A percentile compares a stretch with the other conserved stretches of the same genome.
Evolutionary conservation across 192 early-diverging fungal genomes (phyloP).

Genomic region (Chytriomyces confervae): DNA sequence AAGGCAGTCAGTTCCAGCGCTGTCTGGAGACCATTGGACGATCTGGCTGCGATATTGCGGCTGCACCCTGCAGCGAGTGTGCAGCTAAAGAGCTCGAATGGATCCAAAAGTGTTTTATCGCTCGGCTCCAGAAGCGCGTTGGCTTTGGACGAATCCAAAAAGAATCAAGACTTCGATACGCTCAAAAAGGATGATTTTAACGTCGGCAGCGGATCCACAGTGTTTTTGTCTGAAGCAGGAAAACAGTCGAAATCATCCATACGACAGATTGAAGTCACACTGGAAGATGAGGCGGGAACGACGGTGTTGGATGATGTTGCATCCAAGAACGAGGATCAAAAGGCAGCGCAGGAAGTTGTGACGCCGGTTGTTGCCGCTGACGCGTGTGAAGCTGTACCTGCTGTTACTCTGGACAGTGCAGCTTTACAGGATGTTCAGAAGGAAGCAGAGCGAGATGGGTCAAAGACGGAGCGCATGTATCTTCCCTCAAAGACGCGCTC

Average conservation of each 20-base stretch:
- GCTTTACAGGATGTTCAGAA: background rate
- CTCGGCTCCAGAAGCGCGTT: background rate
- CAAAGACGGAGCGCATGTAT: background rate
- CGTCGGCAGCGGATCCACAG: too few relatives aligned
- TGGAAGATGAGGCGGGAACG: background rate
- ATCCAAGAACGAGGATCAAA: background rate
- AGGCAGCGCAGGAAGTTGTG: background rate
- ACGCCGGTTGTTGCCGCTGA: too few relatives aligned
- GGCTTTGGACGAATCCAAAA: background rate
- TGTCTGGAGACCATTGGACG: background rate
- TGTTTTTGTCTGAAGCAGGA: too few relatives aligned
- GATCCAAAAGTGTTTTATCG: background rate
- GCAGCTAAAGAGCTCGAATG: background rate
- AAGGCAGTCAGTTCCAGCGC: background rate
- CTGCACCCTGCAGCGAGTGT: slow-evolving; percentile 15
- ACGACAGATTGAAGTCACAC: background rate
- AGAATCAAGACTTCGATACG: background rate
- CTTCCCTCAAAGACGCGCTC: background rate
- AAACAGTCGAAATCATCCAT: too few relatives aligned
- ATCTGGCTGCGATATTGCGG: slow-evolving; percentile 15
- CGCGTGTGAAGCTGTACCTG: too few relatives aligned
- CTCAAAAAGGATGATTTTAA: background rate
- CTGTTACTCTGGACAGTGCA: background rate
- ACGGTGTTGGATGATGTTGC: background rate
- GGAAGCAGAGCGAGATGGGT: background rate